These are phyloP conservation scores for Reticulomyxa filosa DNA, from an alignment of 78 protist genomes.

Conservation along the genomic window DNA sequence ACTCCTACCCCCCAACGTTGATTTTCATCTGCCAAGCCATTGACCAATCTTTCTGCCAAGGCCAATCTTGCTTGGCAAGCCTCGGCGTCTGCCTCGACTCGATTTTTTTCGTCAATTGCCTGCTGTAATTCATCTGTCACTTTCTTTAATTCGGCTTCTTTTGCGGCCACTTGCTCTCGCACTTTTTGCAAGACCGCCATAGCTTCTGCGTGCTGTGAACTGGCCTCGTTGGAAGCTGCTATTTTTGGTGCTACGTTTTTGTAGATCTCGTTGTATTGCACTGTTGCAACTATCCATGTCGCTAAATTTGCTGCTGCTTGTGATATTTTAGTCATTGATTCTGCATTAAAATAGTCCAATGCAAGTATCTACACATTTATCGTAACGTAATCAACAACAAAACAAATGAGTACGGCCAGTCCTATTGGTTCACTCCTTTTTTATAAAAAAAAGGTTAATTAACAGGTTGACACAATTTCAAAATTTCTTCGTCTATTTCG, in stretches of 20 bases:
- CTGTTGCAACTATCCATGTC: constrained; percentile 29
- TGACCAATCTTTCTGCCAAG: constrained; percentile 41
- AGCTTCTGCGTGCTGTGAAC: constrained; percentile 20
- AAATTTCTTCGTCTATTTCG: constrained; percentile 18
- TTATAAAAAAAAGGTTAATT: not conserved
- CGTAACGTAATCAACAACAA: not conserved
- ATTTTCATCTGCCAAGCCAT: constrained; percentile 37
- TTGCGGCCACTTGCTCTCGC: constrained; percentile 23
- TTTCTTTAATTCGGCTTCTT: constrained; percentile 4
- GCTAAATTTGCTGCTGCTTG: constrained; percentile 46
- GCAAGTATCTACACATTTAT: not conserved
- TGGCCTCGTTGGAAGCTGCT: constrained; percentile 23
- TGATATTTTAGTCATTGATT: constrained; percentile 12
- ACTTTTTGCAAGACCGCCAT: constrained; percentile 5
- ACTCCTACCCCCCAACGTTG: constrained; percentile 33
- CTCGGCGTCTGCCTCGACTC: constrained; percentile 29
- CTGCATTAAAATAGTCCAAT: constrained; percentile 17
- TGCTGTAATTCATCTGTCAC: constrained; percentile 16
- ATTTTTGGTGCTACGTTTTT: constrained; percentile 41
- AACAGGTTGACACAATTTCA: too few species aligned
- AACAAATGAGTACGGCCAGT: not conserved
- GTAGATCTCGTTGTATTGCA: constrained; percentile 35
- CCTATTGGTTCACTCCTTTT: constrained; percentile 15
- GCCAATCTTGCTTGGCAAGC: constrained; percentile 25
- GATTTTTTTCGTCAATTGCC: constrained; percentile 23